Evolutionary conservation across 345 rosid species (phyloP).

Genomic region (Raphanus raphanistrum): DNA sequence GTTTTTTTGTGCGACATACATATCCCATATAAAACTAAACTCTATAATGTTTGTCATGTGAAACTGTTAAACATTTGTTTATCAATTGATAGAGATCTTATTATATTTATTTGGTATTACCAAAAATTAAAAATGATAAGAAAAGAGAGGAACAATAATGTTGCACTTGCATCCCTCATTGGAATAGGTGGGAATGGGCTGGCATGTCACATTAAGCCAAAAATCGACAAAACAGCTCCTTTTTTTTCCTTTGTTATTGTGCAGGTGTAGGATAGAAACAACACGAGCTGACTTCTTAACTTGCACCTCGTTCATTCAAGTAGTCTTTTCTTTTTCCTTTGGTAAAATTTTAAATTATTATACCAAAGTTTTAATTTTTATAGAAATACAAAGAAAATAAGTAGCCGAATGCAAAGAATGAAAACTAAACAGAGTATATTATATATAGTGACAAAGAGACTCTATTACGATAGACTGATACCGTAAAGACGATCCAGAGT

Average conservation of each 20-base stretch:
- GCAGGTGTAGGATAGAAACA: constrained; percentile 7
- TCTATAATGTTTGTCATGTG: constrained; percentile 20
- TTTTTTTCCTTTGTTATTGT: background rate
- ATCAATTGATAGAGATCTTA: background rate
- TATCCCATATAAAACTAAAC: background rate
- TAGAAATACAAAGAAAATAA: too few species aligned
- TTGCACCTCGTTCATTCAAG: background rate
- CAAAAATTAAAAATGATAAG: background rate
- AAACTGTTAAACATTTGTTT: constrained; percentile 14
- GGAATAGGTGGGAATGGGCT: constrained; percentile 38
- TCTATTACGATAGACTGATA: too few species aligned
- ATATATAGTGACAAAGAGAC: too few species aligned
- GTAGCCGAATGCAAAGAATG: too few species aligned
- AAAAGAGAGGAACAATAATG: constrained; percentile 23
- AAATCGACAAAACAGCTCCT: constrained; percentile 12
- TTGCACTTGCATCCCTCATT: constrained; percentile 25
- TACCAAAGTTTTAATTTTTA: too few species aligned
- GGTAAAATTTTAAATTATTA: too few species aligned
- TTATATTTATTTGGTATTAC: background rate
- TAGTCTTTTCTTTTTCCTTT: too few species aligned
- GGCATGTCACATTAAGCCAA: constrained; percentile 33
- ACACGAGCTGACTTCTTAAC: background rate
- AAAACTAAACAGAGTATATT: too few species aligned
- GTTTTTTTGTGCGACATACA: too few species aligned
- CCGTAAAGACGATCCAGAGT: too few species aligned